Conservation (phyloP, 2,329 filamentous ascomycete genomes). For the Penicillium psychrosexuale region DNA sequence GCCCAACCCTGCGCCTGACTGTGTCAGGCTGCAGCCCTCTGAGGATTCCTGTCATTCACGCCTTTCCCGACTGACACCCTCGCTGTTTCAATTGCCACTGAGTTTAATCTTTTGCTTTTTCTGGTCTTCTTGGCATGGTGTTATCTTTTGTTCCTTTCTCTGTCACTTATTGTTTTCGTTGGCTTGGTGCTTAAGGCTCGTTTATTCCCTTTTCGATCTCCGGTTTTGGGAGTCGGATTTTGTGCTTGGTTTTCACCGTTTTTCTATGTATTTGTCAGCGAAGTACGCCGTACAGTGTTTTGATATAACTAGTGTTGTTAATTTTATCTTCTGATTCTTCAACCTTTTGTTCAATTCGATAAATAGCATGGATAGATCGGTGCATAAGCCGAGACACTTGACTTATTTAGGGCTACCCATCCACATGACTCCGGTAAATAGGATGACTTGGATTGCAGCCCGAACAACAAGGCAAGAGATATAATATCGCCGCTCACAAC, state of each 20-base stretch:
- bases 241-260: conserved; percentile 5
- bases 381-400: not conserved
- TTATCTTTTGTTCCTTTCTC: conserved; percentile 16
- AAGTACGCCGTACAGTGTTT: conserved; percentile 9
- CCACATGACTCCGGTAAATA: not conserved
- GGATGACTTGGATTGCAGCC: not conserved
- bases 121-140: conserved; percentile 22
- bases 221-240: conserved; percentile 8
- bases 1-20: conserved; percentile 8
- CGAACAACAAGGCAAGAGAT: not conserved
- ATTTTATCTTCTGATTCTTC: conserved; percentile 11
- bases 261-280: conserved; percentile 17
- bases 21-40: not conserved
- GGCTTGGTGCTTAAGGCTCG: conserved; percentile 22
- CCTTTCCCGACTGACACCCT: conserved; percentile 5
- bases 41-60: conserved; percentile 8
- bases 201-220: conserved; percentile 20
- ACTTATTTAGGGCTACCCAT: not conserved
- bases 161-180: conserved; percentile 20
- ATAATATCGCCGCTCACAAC: not conserved
- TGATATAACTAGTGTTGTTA: conserved; percentile 13
- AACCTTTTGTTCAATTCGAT: not conserved
- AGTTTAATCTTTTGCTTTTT: conserved; percentile 20
- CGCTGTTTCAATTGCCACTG: conserved; percentile 15
- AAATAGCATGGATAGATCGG: not conserved